Evolutionary conservation across 2,329 filamentous ascomycete genomes (phyloP), one percentile per base, ranked within the genome.

Genomic region (Fusarium sp.): DNA sequence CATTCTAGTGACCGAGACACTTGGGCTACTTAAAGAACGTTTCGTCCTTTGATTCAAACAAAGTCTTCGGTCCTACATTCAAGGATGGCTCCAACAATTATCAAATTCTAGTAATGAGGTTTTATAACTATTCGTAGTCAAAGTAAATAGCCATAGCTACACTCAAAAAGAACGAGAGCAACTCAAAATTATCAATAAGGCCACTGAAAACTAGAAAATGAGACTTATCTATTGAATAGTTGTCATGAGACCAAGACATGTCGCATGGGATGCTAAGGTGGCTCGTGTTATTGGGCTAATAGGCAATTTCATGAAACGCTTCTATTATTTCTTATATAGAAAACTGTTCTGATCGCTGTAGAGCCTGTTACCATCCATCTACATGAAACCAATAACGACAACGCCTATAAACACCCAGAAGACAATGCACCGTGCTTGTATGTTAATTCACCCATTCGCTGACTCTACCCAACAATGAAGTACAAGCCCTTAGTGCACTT

Each of bases 321-420:
- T 15, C 28, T 58, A 69, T 70, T 57, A 57, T 49, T 63, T 28
- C 23, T 59, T 49, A 52, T 33, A 40, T 28, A 19, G 33, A 23
- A 54, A 67, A 59, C 60, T 30, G 33, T 54, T 54, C 35, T 44
- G 44, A 53, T 53, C 54, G 43, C 67, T 57, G 35, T 38, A 60
- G 60, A 62, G 53, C 52, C 50, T 43, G 37, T 57, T 47, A 57
- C 58, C 66, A 56, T 73, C 58, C 66, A 56, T 73, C 73, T 76
- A 75, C 61, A 49, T 58, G 43, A 37, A 53, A 57, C 65, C 58
- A 66, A 64, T 47, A 52, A 58, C 43, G n/a, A 18, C n/a, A 62
- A 68, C 65, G 54, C 65, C 65, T 44, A 28, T 54, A 60, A 63
- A 57, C 47, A 60, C 58, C 63, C 50, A 67, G 43, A 44, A 47